Evolutionary conservation across 352 stramenopile species (phyloP), one percentile per base, ranked within the genome.

Genomic region (Globisporangium abappressorium): DNA sequence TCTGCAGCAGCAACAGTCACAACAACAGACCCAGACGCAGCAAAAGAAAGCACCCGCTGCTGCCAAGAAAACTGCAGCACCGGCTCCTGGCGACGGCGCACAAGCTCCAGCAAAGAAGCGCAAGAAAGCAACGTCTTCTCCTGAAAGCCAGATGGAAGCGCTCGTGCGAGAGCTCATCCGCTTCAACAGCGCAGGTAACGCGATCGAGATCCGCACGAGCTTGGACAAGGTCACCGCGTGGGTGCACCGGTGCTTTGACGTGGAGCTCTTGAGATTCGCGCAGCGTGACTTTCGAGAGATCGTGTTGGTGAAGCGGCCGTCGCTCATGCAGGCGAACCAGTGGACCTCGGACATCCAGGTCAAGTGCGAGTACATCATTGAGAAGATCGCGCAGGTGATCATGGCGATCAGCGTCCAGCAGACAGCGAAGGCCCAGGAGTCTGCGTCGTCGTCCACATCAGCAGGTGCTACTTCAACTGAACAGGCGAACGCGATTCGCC

Each of bases 81-180:
- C 67, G 28, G 20, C 60, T 26, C 28, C 18, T 20, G 43, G 30
- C 3, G 41, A 33, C 2, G 20, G 36, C 12, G 41, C 28, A 7
- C 11, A 69, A 22, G 18, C 72, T 11, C 51, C 69, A 11, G 24
- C 65, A 9, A 78, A 77, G 56, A 88, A 85, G 66, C 73, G 68
- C 22, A 87, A 82, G 69, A 70, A 84, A 56, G 59, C 56, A 36
- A 79, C 78, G 54, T 73, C 74, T 2, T 58, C 74, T 5, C 57
- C 82, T 4, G 82, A 89, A 53, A 79, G 71, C 41, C 81, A 91
- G 24, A 80, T 92, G 73, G 85, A 93, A 65, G 74, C 70, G 28
- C 73, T 93, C 33, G 82, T 85, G 46, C 76, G 77, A 2, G 67
- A 82, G 12, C 79, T 87, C 46, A 78, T 80, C n/a, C 81, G 79